Evolutionary conservation across 768 basidiomycete genomes (phyloP), one percentile per base, ranked within the genome.

Genomic region (Tulasnella sp.): DNA sequence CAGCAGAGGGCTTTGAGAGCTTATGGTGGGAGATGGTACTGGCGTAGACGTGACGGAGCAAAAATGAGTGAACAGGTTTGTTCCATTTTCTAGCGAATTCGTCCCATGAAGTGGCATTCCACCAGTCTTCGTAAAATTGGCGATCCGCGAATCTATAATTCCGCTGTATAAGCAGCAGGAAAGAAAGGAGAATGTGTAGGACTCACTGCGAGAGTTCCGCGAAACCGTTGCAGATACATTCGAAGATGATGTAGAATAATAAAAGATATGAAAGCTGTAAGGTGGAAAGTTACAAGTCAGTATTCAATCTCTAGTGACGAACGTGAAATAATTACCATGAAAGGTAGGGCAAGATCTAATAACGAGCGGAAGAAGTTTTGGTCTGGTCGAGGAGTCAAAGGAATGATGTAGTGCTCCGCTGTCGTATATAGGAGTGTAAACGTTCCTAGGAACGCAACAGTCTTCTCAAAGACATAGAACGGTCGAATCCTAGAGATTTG

Each of bases 61-160:
- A 76, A 74, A 88, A 88, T n/a, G 74, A 73, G 58, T 98, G 82
- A 28, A 96, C 93, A 9, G 93, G 93, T 37, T 87, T 90, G 68
- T 98, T 98, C 93, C 95, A 98, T 68, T 93, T 92, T 37, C 95
- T 80, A 3, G 92, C 86, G 64, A 93, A 96, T 65, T 96, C 89
- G 58, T 96, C 93, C 86, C 85, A 22, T 28, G 22, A n/a, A 47
- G 35, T 55, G 13, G 51, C 20, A 44, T 51, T 57, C 24, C 20
- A 58, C 88, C 92, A 96, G 64, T 95, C 93, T 66, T 91, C 87
- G 62, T 98, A 99, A 65, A 98, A 99, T 58, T 89, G 83, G 40
- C 93, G 74, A 63, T 99, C 93, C n/a, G 89, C 88, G 61, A 99
- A 99, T 63, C 87, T 89, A 56, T 37, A 58, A 51, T 57, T 41